Conservation (phyloP, 495 filamentous ascomycete species). For the Sabuloglossum arenarium region DNA sequence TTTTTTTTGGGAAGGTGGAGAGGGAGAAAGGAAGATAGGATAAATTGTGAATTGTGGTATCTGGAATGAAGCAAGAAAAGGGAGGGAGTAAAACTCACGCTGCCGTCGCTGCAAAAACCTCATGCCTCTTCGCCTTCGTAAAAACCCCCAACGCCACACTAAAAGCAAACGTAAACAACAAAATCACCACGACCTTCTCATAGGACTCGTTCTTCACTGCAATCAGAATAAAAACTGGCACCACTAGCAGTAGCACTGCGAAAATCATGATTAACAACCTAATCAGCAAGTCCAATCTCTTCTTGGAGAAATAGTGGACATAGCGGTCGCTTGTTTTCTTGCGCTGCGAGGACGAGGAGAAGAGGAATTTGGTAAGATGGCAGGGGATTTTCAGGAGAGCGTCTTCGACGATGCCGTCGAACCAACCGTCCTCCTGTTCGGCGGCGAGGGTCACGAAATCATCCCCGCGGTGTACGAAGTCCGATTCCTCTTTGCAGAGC, state of each 20-base stretch:
- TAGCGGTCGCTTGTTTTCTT: conserved; percentile 11
- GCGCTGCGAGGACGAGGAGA: background rate
- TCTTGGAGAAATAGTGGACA: conserved; percentile 13
- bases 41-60: conserved; percentile 1
- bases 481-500: conserved; percentile 8
- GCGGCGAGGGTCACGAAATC: conserved; percentile 20
- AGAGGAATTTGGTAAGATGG: conserved; percentile 6
- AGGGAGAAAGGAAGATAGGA: too few relatives aligned
- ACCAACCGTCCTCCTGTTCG: conserved; percentile 17
- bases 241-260: conserved; percentile 12
- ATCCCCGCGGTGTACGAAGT: conserved; percentile 14
- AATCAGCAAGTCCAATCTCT: conserved; percentile 15
- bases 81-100: conserved; percentile 13
- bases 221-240: conserved; percentile 14
- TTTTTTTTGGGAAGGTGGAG: background rate
- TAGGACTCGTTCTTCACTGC: conserved; percentile 3
- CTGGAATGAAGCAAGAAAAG: background rate
- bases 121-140: conserved; percentile 20
- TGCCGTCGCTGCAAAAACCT: conserved; percentile 20
- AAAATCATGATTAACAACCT: conserved; percentile 14
- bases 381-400: conserved; percentile 10
- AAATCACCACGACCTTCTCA: conserved; percentile 14
- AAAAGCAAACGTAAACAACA: conserved; percentile 18
- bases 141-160: conserved; percentile 15
- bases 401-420: conserved; percentile 18